A percentile compares a stretch with the other conserved stretches of the same genome.
These are phyloP conservation scores for Xylariaceae sp. DNA, from an alignment of 2,329 filamentous ascomycete species.

Conservation along the genomic window DNA sequence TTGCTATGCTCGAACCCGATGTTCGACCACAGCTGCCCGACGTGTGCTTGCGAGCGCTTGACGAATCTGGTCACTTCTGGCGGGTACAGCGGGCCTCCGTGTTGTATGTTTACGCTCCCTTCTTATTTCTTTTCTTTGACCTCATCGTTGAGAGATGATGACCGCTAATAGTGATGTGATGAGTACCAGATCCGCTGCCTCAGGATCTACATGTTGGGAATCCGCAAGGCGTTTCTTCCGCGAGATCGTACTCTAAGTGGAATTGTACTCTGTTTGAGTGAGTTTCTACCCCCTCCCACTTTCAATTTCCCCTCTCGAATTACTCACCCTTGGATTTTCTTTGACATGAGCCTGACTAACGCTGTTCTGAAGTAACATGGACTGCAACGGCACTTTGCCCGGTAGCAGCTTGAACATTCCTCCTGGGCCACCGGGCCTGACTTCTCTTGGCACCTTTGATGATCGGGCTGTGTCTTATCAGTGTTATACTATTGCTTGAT, in stretches of 20 bases:
- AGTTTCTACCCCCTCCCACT: background rate
- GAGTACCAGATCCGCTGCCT: conserved; percentile 19
- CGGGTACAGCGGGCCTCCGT: conserved; percentile 21
- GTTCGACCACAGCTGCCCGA: conserved; percentile 22
- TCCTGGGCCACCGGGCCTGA: conserved; percentile 15
- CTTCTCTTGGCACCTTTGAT: conserved; percentile 16
- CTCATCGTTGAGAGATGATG: background rate
- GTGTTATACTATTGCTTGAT: conserved; percentile 12
- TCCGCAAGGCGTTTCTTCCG: conserved; percentile 25
- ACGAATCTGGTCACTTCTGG: conserved; percentile 11
- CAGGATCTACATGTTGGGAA: conserved; percentile 20
- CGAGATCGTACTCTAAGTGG: conserved; percentile 22
- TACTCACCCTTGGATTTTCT: background rate
- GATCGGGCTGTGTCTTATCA: conserved; percentile 20
- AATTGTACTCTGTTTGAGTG: conserved; percentile 25
- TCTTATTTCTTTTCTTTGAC: background rate
- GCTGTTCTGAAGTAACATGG: conserved; percentile 10
- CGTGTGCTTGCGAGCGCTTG: conserved; percentile 22
- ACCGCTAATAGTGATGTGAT: background rate
- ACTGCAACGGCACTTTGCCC: conserved; percentile 14
- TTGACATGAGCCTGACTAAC: too few species aligned
- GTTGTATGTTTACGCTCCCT: conserved; percentile 16
- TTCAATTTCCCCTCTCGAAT: background rate
- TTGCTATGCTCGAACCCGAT: conserved; percentile 26
- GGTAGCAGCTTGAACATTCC: conserved; percentile 17